phyloP scores from a whole-genome alignment of 2,329 filamentous ascomycete genomes.

The Aspergillus glaucus region DNA sequence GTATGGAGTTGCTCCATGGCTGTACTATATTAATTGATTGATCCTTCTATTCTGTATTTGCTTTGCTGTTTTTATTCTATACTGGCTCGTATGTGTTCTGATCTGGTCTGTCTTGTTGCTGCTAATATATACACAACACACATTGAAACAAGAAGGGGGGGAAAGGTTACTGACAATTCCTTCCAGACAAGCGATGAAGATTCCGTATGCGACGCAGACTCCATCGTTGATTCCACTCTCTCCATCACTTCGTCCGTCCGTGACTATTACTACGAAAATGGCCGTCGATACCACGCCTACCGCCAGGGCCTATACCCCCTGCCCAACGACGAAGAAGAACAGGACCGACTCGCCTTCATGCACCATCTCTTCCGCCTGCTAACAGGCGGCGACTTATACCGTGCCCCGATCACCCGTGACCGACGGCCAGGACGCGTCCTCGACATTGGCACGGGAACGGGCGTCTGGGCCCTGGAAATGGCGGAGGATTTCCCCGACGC shows the following conservation, averaged over 20 bases:
- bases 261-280: constrained; percentile 37
- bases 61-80: neutral
- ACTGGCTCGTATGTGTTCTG: neutral
- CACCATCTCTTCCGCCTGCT: constrained; percentile 36
- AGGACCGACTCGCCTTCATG: constrained; percentile 36
- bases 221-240: constrained; percentile 35
- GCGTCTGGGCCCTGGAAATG: constrained; percentile 38
- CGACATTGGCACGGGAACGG: constrained; percentile 30
- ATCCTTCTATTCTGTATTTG: neutral
- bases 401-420: constrained; percentile 28
- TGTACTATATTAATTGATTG: too few species aligned
- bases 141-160: neutral
- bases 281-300: constrained; percentile 40
- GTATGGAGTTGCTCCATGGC: too few species aligned
- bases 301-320: constrained; percentile 37
- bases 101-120: neutral
- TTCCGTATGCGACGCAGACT: constrained; percentile 24
- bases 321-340: constrained; percentile 41
- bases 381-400: constrained; percentile 30
- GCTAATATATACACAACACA: neutral
- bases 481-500: constrained; percentile 32
- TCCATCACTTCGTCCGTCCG: constrained; percentile 35
- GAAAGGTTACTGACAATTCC: constrained; percentile 1
- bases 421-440: constrained; percentile 19
- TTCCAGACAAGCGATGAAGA: constrained; percentile 30